Evolutionary conservation across 2,329 filamentous ascomycete genomes (phyloP), one percentile per base, ranked within the genome.

Genomic region (Aspergillus hiratsukae): DNA sequence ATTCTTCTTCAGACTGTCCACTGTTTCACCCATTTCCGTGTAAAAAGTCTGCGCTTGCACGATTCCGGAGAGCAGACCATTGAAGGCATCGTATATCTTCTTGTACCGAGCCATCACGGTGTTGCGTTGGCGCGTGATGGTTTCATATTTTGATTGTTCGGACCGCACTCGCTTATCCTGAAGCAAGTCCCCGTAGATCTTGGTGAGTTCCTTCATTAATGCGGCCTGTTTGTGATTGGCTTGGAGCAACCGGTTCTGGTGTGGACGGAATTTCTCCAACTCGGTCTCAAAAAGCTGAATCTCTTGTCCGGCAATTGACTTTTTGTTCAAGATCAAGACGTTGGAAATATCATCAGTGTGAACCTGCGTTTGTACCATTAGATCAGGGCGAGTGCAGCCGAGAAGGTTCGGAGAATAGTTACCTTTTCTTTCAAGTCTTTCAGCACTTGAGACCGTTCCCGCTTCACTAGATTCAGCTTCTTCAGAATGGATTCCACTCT

Each of bases 401-500:
- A 4, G 10, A 14, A 29, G 11, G 8, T n/a, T 37, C 6, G 25
- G 14, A 51, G 53, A 9, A 50, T 52, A 35, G 81, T 66, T 74
- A 95, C 94, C 87, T 96, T 97, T 63, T 97, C 92, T 74, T 99
- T 99, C 64, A 99, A 80, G 74, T 99, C 94, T 73, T 97, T 97
- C 62, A 99, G 76, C 43, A 97, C 90, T 75, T 97, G 92, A 58
- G 88, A 87, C 58, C 94, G 82, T 73, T 99, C 95, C 57, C 90
- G 84, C 78, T 97, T 97, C 66, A 99, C 87, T 40, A 96, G 80
- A 66, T 92, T 95, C 65, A 99, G 75, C 75, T 92, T 97, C 77
- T 92, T 91, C 61, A 99, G 76, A 51, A 96, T 83, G 37, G 96
- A 91, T 68, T 99, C 94, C 9, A 99, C 91, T 65, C 83, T 87